Base-by-base conservation (phyloP, 73 alveolate genomes). In the Stentor roeselii region DNA sequence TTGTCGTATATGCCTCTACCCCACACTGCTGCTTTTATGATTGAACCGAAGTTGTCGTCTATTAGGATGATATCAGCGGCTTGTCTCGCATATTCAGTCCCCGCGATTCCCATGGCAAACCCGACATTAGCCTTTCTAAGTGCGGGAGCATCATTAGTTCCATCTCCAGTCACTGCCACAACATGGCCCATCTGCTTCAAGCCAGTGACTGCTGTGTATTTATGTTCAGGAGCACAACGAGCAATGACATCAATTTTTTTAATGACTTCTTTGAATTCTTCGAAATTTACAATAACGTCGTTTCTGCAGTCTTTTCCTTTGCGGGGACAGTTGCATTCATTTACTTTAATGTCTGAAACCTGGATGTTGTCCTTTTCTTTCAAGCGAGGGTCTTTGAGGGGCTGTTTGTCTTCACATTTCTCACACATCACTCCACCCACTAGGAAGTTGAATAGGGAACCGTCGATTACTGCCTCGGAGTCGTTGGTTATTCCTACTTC, bases 121-220 rank as follows among this genome's bases (percentile, higher is more conserved):
- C 98, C 96, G 0, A 90, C 92, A 74, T 93, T 94, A 1, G 98
- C 96, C 88, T 90, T 91, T 83, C 89, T 84, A 36, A 93, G 91
- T 14, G 96, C 98, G 30, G 97, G 97, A 4, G 95, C 97, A 75
- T 92, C 95, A 85, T 90, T 88, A 11, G 95, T 90, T 38, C 98
- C 96, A 90, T 93, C 95, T 76, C 98, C 98, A 31, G 96, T 90
- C 36, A 93, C 96, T 32, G 98, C 98, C 35, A 93, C 98, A 32
- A 88, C 87, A 37, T 91, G 91, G 42, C 93, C 94, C 88, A 91
- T 50, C 78, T 91, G 89, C 84, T 87, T 93, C n/a, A 93, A 85
- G 11, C 98, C 98, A 39, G 90, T 86, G 30, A 91, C 96, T 41
- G 89, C 75, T 35, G 91, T 41, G 82, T 86, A 89, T 85, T 93